These are phyloP conservation scores for Lipomyces yamanashiensis DNA, from an alignment of 805 yeast species.

Conservation along the genomic window DNA sequence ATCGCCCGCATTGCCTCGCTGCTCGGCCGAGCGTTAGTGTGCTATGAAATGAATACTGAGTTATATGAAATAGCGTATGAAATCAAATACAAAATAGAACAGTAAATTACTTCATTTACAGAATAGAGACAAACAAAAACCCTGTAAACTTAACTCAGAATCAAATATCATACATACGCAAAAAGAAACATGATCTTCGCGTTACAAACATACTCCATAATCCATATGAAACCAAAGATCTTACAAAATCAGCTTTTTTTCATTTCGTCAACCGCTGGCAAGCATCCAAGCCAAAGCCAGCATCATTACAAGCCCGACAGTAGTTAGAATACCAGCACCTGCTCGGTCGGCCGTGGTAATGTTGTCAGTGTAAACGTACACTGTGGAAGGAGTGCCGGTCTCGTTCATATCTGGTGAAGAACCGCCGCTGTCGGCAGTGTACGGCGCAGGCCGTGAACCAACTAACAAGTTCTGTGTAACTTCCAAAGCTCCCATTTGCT, in stretches of 20 bases:
- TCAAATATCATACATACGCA: too few species aligned
- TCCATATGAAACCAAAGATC: not conserved
- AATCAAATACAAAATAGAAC: too few species aligned
- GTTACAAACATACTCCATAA: too few species aligned
- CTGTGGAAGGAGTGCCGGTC: conserved; percentile 7
- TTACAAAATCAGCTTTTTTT: too few species aligned
- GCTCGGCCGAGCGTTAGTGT: too few species aligned
- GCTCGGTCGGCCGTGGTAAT: conserved; percentile 27
- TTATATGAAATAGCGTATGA: too few species aligned
- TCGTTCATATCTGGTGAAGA: conserved; percentile 50
- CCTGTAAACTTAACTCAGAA: too few species aligned
- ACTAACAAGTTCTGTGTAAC: conserved; percentile 49
- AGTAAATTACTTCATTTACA: too few species aligned
- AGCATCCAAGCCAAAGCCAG: conserved; percentile 26
- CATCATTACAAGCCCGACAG: conserved; percentile 25
- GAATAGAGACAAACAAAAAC: too few species aligned
- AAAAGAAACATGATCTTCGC: too few species aligned
- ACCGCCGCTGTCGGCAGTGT: conserved; percentile 43
- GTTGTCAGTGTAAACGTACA: not conserved
- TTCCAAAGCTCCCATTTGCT: conserved; percentile 86
- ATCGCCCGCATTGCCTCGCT: too few species aligned
- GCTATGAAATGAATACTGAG: too few species aligned
- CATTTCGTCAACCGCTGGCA: not conserved
- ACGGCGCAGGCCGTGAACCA: conserved; percentile 49
- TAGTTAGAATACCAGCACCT: conserved; percentile 33